Conservation (phyloP, 1,139 yeast genomes). For the Geotrichum restrictum region DNA sequence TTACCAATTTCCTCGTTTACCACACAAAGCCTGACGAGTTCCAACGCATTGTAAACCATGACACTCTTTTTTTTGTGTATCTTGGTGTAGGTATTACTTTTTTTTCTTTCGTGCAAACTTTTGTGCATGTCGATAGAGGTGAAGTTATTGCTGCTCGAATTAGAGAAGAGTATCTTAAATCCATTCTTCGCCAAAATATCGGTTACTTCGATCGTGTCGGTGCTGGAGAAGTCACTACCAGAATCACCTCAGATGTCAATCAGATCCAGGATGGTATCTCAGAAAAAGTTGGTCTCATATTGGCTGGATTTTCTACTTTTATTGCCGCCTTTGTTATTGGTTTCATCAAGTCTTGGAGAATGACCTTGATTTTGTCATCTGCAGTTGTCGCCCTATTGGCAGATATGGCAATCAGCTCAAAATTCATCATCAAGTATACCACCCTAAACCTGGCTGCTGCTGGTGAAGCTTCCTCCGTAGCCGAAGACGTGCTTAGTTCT, state of each 20-base stretch:
- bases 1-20: slow-evolving; percentile 36
- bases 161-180: slow-evolving; percentile 40
- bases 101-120: slow-evolving; percentile 37
- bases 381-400: slow-evolving; percentile 37
- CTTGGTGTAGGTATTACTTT: slow-evolving; percentile 41
- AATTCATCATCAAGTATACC: slow-evolving; percentile 38
- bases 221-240: slow-evolving; percentile 45
- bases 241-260: slow-evolving; percentile 45
- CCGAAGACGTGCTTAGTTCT: slow-evolving; percentile 44
- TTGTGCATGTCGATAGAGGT: slow-evolving; percentile 41
- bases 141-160: slow-evolving; percentile 43
- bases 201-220: slow-evolving; percentile 47
- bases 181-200: slow-evolving; percentile 43
- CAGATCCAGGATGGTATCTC: slow-evolving; percentile 46
- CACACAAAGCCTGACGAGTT: slow-evolving; percentile 33
- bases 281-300: slow-evolving; percentile 44
- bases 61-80: slow-evolving; percentile 40
- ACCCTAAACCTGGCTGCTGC: slow-evolving; percentile 34
- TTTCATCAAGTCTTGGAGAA: slow-evolving; percentile 41
- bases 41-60: slow-evolving; percentile 36
- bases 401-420: slow-evolving; percentile 33
- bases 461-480: slow-evolving; percentile 41
- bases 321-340: slow-evolving; percentile 43
- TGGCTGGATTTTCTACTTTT: slow-evolving; percentile 41
- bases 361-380: slow-evolving; percentile 40